Evolutionary conservation across 345 rosid genomes (phyloP).

Genomic region (Physaria fendleri): DNA sequence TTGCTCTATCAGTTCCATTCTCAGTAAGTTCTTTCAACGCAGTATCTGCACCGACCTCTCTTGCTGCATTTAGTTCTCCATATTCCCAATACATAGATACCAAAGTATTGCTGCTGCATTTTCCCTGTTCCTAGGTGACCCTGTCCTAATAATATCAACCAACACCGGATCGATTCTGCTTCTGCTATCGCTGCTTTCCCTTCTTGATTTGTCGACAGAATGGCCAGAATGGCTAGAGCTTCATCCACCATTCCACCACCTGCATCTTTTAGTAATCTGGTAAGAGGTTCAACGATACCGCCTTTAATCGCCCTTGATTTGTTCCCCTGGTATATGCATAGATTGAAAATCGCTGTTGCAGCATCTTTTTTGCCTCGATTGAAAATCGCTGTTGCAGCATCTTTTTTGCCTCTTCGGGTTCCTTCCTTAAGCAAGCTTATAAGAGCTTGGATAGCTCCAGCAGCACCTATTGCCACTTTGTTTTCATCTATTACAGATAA

Average conservation of each 20-base stretch:
- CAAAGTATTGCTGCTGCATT: constrained; percentile 83
- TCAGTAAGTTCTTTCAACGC: constrained; percentile 72
- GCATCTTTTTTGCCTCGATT: constrained; percentile 98
- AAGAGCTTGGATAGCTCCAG: constrained; percentile 92
- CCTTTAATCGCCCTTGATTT: constrained; percentile 93
- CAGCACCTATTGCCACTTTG: constrained; percentile 92
- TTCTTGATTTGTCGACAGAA: constrained; percentile 85
- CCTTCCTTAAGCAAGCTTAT: constrained; percentile 79
- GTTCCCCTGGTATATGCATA: constrained; percentile 92
- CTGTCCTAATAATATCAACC: constrained; percentile 74
- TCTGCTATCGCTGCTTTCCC: constrained; percentile 73
- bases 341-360: constrained; percentile 92
- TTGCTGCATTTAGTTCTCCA: constrained; percentile 54
- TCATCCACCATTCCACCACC: constrained; percentile 98
- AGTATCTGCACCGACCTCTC: constrained; percentile 65
- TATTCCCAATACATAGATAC: constrained; percentile 64
- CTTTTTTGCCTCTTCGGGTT: constrained; percentile 90
- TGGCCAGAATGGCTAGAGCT: constrained; percentile 84
- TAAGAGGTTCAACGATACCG: constrained; percentile 73
- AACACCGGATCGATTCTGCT: constrained; percentile 61
- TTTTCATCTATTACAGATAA: constrained; percentile 93
- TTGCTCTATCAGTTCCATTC: constrained; percentile 93
- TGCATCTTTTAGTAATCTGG: constrained; percentile 70
- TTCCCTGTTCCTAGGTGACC: constrained; percentile 91
- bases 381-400: constrained; percentile 96